Evolutionary conservation across 1,284 basidiomycete species (phyloP), one percentile per base, ranked within the genome.

Genomic region (Ceratobasidium papillatum): DNA sequence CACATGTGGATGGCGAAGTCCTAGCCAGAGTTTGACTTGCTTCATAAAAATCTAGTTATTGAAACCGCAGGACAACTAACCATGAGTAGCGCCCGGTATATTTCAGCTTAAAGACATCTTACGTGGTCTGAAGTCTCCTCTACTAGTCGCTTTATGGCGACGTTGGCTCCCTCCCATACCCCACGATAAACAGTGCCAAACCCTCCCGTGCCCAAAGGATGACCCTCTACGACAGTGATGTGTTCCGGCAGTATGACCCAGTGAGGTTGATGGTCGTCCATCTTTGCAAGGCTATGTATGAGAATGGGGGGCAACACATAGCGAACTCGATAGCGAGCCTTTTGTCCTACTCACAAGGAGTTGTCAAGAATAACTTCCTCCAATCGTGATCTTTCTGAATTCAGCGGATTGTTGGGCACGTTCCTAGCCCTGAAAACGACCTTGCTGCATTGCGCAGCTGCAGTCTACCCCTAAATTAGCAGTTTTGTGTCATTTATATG

Each of bases 61-160:
- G 36, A 11, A 36, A 54, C 12, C n/a, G n/a, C n/a, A 7, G 27
- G 2, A 54, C 19, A 25, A 34, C n/a, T 3, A n/a, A 14, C 27
- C 51, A 25, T 64, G n/a, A 64, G 62, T 54, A 54, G 38, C 27
- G 41, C 25, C 7, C 11, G 25, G 43, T 14, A 22, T 41, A 11
- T 30, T 52, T 8, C 14, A 63, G 38, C 14, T 32, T 17, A 17
- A 34, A 22, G 36, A n/a, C 12, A 14, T 17, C 41, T 34, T 41
- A 73, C 72, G 51, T 65, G 74, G 19, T 68, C 61, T 19, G 63
- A 56, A n/a, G 43, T 52, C 25, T 76, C 76, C 12, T 49, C 51
- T 12, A 34, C 38, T 12, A 75, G 41, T 58, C 63, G 58, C n/a
- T 75, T 71, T 3, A 76, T 52, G 14, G 76, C 76, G 36, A 76